These are phyloP conservation scores for Lipomyces sp. DNA, from an alignment of 805 yeast species.

Conservation along the genomic window DNA sequence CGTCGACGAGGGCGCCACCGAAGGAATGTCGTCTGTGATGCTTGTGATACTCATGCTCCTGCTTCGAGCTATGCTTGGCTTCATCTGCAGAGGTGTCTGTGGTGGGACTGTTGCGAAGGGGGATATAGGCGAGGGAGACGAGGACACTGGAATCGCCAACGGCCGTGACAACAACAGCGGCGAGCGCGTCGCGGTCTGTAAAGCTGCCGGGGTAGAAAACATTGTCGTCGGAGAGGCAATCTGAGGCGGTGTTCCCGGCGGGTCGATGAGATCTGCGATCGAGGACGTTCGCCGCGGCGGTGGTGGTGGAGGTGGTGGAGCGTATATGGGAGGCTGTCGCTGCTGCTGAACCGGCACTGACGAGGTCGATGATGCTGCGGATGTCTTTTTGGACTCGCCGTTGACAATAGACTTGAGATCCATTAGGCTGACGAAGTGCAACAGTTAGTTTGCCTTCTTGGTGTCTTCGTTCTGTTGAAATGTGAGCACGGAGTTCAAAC, in stretches of 20 bases:
- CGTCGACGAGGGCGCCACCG: no score
- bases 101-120: no score
- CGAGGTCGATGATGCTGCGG: neutral
- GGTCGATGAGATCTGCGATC: constrained; percentile 15
- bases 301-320: constrained; percentile 5
- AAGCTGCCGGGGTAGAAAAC: no score
- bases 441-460: no score
- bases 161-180: constrained; percentile 6
- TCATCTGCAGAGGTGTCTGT: constrained; percentile 3
- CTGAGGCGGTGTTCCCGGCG: constrained; percentile 12
- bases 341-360: neutral
- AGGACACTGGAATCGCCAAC: no score
- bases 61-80: constrained; percentile 6
- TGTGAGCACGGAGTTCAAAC: no score
- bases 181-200: neutral
- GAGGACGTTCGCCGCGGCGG: constrained; percentile 18
- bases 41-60: constrained; percentile 24
- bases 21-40: constrained; percentile 8
- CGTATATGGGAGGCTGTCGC: neutral
- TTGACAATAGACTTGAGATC: neutral
- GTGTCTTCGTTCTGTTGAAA: no score
- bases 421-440: no score
- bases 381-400: neutral
- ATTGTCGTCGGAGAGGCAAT: constrained; percentile 6
- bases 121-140: no score